A percentile compares a stretch with the other conserved stretches of the same genome.
Evolutionary conservation across 495 filamentous ascomycete genomes (phyloP).

Genomic region (Tuber melanosporum): DNA sequence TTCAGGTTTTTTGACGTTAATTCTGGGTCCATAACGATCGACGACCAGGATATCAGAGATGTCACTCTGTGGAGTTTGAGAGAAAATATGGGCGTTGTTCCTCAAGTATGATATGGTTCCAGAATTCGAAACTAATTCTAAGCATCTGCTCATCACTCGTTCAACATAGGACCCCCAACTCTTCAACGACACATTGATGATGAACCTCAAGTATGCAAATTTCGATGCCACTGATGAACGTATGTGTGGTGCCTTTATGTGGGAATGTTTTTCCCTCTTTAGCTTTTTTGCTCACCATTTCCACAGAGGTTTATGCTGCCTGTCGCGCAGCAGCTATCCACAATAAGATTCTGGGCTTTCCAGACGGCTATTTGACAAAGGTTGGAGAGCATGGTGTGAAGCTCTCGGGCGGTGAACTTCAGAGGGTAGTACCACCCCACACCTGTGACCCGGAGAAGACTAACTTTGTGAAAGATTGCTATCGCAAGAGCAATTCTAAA

Average conservation of each 20-base stretch:
- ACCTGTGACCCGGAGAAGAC: background rate
- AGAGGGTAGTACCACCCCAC: constrained; percentile 49
- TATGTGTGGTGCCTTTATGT: constrained; percentile 16
- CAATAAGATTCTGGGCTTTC: constrained; percentile 60
- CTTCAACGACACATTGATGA: constrained; percentile 67
- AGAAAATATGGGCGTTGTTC: constrained; percentile 64
- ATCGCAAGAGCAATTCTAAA: constrained; percentile 59
- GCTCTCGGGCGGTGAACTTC: constrained; percentile 67
- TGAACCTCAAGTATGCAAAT: constrained; percentile 65
- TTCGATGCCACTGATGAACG: constrained; percentile 53
- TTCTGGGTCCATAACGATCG: constrained; percentile 60
- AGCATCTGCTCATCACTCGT: background rate
- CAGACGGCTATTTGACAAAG: constrained; percentile 51
- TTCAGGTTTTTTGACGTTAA: constrained; percentile 65
- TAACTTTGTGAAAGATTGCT: constrained; percentile 44
- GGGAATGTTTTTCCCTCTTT: background rate
- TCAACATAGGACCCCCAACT: constrained; percentile 53
- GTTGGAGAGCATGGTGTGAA: constrained; percentile 50
- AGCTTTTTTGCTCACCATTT: constrained; percentile 17
- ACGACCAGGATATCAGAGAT: constrained; percentile 65
- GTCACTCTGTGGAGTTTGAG: constrained; percentile 62
- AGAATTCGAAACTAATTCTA: background rate
- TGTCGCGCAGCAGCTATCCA: constrained; percentile 65
- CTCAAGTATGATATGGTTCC: constrained; percentile 46
- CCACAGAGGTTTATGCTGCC: constrained; percentile 57